Base-by-base conservation (phyloP, 345 rosid species). In the Syzygium aromaticum region DNA sequence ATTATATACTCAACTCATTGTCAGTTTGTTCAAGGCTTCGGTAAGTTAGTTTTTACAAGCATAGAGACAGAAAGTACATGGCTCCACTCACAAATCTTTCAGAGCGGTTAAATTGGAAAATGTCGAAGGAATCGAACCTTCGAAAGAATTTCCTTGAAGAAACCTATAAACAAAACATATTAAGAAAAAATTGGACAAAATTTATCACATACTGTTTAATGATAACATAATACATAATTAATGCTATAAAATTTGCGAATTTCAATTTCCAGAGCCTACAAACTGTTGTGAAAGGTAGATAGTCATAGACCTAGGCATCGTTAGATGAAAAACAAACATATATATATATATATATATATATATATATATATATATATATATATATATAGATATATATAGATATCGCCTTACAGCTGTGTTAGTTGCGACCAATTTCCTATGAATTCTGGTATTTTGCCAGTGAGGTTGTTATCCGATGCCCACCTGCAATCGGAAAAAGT, bases 61-160 rank as follows among this genome's bases (percentile, higher is more conserved):
- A 13, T 0, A 25, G 49, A 49, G 14, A 73, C 51, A 86, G 46
- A 86, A 54, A 73, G 28, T 67, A 52, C 12, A 14, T 1, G 87
- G 84, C 17, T 59, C 12, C 38, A 87, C 95, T 92, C 85, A 93
- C 95, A 93, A 77, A 38, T 86, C 84, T 0, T 5, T 53, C 89
- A 93, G 12, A 23, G 87, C 51, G 12, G 86, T 85, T 77, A 93
- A 85, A 22, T 89, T 91, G 12, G 93, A 87, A 80, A 93, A 90
- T 56, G 84, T 87, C 21, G 91, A 90, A 52, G 95, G 94, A 84
- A 93, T 88, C 1, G 92, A 92, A 78, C 93, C 93, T 87, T 86
- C 88, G 11, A 94, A 90, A 40, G 92, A 89, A 88, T 89, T 89
- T 59, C 95, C 93, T 54, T 51, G 87, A 27, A 93, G 63, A 40